Percentiles rank a stretch among this genome's conserved stretches.
Conservation (phyloP, 106 monocot genomes). For the Chionographis japonica region DNA sequence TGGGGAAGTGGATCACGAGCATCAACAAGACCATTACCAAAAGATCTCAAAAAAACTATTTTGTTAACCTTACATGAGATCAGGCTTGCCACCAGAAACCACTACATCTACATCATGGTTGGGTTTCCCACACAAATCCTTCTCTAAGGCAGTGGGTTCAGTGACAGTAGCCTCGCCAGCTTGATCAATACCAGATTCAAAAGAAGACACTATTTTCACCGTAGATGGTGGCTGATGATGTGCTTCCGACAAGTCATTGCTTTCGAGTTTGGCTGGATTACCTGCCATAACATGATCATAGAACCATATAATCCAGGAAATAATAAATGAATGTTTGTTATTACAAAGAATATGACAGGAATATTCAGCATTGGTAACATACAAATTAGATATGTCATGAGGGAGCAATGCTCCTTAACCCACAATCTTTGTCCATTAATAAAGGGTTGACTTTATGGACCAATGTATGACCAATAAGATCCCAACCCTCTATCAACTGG, state of each 20-base stretch:
- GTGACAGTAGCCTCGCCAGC: neutral
- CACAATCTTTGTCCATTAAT: too few species aligned
- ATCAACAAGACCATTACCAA: neutral
- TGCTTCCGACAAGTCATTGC: neutral
- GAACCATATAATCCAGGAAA: neutral
- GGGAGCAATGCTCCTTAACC: too few species aligned
- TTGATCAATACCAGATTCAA: conserved; percentile 8
- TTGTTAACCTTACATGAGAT: conserved; percentile 21
- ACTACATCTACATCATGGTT: conserved; percentile 6
- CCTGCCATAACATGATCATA: conserved; percentile 15
- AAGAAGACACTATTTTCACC: conserved; percentile 9
- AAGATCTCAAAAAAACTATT: neutral
- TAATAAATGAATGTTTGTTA: too few species aligned
- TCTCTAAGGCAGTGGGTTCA: neutral
- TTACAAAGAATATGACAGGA: too few species aligned
- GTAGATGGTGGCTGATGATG: neutral
- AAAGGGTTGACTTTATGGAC: too few species aligned
- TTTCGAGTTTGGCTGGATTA: conserved; percentile 4
- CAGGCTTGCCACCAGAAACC: conserved; percentile 10
- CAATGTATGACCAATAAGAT: too few species aligned
- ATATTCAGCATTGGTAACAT: too few species aligned
- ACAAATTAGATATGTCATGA: too few species aligned
- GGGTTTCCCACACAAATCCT: neutral
- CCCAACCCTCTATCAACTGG: too few species aligned
- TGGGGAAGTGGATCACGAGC: too few species aligned